Percentiles rank a stretch among this genome's conserved stretches.
Conservation (phyloP, 805 yeast species). For the Kluyveromyces dobzhanskii region DNA sequence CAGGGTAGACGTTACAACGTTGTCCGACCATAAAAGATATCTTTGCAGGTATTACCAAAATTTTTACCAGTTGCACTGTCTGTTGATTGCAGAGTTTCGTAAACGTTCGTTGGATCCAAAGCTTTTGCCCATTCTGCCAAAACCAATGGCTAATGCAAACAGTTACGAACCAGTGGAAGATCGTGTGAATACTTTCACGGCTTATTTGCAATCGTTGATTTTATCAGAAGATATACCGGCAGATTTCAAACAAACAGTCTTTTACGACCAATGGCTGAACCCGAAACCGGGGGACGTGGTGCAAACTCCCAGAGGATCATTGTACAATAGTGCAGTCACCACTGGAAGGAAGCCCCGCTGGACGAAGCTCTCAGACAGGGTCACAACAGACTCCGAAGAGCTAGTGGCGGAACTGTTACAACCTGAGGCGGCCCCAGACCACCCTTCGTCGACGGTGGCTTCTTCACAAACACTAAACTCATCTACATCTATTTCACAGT, state of each 20-base stretch:
- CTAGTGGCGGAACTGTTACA: neutral
- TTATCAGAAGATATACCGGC: constrained; percentile 5
- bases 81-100: constrained; percentile 6
- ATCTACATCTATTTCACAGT: no score
- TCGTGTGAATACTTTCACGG: constrained; percentile 4
- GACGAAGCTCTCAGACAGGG: neutral
- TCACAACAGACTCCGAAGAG: neutral
- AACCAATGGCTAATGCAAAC: constrained; percentile 6
- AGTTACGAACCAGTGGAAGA: neutral
- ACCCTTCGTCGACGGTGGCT: neutral
- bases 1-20: constrained; percentile 9
- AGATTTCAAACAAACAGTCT: neutral
- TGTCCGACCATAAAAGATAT: constrained; percentile 7
- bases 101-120: neutral
- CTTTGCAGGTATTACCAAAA: constrained; percentile 15
- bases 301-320: constrained; percentile 7
- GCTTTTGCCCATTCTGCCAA: constrained; percentile 6
- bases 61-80: constrained; percentile 17
- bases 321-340: constrained; percentile 1
- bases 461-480: no score
- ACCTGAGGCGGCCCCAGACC: neutral
- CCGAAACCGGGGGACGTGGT: constrained; percentile 8
- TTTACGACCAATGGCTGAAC: constrained; percentile 6
- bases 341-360: neutral
- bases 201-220: constrained; percentile 4